Evolutionary conservation across 129 eudicot species (phyloP), one percentile per base, ranked within the genome.

Genomic region (Flaveria bidentis): DNA sequence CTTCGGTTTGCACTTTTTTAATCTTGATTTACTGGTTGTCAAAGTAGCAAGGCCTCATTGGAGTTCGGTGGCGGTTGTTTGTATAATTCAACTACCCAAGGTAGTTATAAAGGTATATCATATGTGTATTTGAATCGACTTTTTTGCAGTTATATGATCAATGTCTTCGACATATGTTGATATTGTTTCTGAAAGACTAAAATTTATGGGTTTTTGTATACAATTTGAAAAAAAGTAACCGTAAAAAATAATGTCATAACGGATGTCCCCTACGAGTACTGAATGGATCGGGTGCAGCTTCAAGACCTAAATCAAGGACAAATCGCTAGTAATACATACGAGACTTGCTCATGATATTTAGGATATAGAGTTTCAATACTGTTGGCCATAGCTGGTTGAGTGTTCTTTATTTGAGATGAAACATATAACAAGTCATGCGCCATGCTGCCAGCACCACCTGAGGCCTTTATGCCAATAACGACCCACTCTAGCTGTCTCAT

Each of bases 1-100:
- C 97, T 18, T 86, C 97, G 8, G 92, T 89, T 39, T 95, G 99
- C 97, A 91, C 94, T 23, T 95, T 95, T 86, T 82, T 95, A 42
- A 95, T 95, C 73, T 73, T 95, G 86, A 82, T 95, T 52, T 95
- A 95, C 81, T 95, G 99, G 99, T 81, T 90, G 83, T 87, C 91
- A 36, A 95, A 94, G 72, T 94, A 86, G 78, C 69, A 65, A 79
- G 71, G 80, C 14, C 64, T 65, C 44, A 1, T 64, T 22, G 49
- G 45, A 36, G 33, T 84, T 5, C 62, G 55, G 47, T 47, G 84
- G 67, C 4, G 74, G 69, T 55, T 64, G 74, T 66, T 66, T 64
- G 70, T 80, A 72, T 46, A 50, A 72, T 8, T 49, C 67, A 64
- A 63, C 57, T 8, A 66, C 78, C 25, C 36, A 65, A 28, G 51